phyloP scores from a whole-genome alignment of 2,329 filamentous ascomycete species.

The Talaromyces funiculosus region DNA sequence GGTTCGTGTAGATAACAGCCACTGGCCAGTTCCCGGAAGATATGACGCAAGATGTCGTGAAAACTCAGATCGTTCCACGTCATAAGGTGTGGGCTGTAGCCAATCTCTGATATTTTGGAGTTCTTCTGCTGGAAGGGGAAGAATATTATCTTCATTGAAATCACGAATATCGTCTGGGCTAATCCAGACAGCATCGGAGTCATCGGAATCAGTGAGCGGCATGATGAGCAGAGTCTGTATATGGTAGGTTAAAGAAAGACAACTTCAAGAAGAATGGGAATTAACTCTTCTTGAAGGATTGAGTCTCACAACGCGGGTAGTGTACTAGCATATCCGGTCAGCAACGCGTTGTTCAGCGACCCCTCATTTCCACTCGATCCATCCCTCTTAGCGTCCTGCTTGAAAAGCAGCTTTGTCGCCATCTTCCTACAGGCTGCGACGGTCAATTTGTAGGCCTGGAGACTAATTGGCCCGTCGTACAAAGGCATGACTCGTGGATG shows the following conservation, averaged over 20 bases:
- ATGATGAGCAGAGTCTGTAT: background rate
- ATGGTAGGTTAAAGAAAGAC: background rate
- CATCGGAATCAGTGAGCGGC: background rate
- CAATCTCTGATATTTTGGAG: constrained; percentile 6
- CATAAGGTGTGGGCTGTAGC: constrained; percentile 15
- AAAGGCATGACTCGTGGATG: background rate
- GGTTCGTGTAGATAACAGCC: constrained; percentile 9
- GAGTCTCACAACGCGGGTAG: background rate
- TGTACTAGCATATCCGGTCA: background rate
- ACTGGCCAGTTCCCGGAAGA: constrained; percentile 12
- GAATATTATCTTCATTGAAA: constrained; percentile 4
- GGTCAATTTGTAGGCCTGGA: background rate
- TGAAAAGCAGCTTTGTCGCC: background rate
- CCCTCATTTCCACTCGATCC: background rate
- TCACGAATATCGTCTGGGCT: constrained; percentile 1
- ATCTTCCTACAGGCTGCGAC: background rate
- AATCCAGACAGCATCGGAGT: background rate
- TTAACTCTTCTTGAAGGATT: background rate
- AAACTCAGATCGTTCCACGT: constrained; percentile 8
- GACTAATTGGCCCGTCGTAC: background rate
- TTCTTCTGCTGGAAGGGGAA: constrained; percentile 2
- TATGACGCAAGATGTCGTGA: constrained; percentile 9
- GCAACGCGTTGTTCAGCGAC: background rate
- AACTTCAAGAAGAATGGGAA: background rate
- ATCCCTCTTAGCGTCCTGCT: background rate